Conservation (phyloP, 345 rosid genomes). For the Orychophragmus violaceus region DNA sequence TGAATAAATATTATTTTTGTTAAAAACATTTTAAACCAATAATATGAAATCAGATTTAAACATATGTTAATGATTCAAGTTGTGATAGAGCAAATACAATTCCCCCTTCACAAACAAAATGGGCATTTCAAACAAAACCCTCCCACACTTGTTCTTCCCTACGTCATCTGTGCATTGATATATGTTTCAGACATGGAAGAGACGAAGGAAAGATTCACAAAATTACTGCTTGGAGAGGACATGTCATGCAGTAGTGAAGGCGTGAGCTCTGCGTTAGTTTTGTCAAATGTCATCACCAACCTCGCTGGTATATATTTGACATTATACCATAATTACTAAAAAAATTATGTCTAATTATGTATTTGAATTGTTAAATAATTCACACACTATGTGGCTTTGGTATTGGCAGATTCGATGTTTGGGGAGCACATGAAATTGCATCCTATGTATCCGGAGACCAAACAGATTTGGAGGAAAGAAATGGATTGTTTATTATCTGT, state of each 20-base stretch:
- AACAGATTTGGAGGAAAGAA: constrained; percentile 55
- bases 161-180: not conserved
- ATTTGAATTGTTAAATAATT: not conserved
- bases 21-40: too few species aligned
- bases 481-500: constrained; percentile 63
- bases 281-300: constrained; percentile 46
- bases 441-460: constrained; percentile 52
- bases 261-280: constrained; percentile 64
- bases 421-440: constrained; percentile 42
- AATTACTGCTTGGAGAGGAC: constrained; percentile 61
- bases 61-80: too few species aligned
- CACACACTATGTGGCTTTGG: not conserved
- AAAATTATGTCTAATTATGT: not conserved
- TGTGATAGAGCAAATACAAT: too few species aligned
- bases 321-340: not conserved
- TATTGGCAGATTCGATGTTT: constrained; percentile 36
- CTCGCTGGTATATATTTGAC: constrained; percentile 30
- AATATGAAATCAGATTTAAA: too few species aligned
- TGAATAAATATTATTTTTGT: too few species aligned
- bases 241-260: constrained; percentile 73
- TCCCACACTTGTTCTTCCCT: too few species aligned
- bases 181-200: constrained; percentile 40
- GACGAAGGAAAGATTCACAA: constrained; percentile 56
- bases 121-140: too few species aligned
- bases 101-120: too few species aligned